Evolutionary conservation across 257 asterid genomes (phyloP), one percentile per base, ranked within the genome.

Genomic region (Verbena officinalis): DNA sequence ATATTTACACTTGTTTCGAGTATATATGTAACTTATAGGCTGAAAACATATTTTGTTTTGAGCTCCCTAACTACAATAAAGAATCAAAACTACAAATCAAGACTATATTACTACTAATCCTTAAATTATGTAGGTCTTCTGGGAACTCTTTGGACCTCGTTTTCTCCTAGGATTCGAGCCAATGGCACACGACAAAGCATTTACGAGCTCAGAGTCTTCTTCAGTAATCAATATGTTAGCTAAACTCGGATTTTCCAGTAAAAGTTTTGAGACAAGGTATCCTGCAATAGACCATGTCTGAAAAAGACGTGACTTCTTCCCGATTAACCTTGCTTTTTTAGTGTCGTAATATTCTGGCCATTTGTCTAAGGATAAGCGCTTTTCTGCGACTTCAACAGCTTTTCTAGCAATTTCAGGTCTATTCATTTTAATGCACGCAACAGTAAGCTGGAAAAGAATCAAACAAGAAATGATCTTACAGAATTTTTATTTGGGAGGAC

Each of bases 261-360:
- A 82, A n/a, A 58, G 83, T 27, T 86, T 86, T 16, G 95, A 55
- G 1, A 83, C 90, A 8, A 86, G 88, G 67, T 83, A 86, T 64
- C 95, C 95, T 23, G 90, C 95, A 64, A 86, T 86, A 9, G 88
- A 81, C 95, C 90, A 86, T 14, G 95, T 86, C 69, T 86, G 94
- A 66, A 61, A 81, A 30, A 81, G 79, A 15, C 68, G 85, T 0
- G 95, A 79, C 72, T 86, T 86, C 78, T 86, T 86, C 15, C 94
- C 95, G 0, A 86, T 78, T 64, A 86, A 83, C 76, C 90, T 70
- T 54, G 79, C 95, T 50, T 64, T 74, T 70, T 86, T 83, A 22
- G 91, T 84, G 69, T 86, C 95, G 1, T 86, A 86, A 67, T 86
- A 86, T 64, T 86, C 95, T 0, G 95, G 95, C 91, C 95, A 86